phyloP scores from a whole-genome alignment of 805 yeast genomes.

The Hanseniaspora occidentalis region DNA sequence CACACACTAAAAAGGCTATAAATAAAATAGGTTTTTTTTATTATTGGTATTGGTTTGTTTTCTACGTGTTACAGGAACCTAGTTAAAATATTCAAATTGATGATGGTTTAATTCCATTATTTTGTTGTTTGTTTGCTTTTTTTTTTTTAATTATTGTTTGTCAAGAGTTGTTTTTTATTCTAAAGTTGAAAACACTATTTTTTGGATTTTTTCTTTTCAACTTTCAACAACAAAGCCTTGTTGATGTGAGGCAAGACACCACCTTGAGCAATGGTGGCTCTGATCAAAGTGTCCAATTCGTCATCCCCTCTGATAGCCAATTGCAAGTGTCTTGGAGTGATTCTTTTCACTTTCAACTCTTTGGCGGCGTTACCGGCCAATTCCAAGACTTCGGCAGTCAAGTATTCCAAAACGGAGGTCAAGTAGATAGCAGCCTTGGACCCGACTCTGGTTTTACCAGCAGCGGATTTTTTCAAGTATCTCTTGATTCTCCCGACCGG shows the following conservation, averaged over 20 bases:
- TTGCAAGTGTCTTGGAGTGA: constrained; percentile 94
- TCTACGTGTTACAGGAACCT: no score
- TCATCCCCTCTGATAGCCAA: constrained; percentile 97
- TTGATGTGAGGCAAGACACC: constrained; percentile 95
- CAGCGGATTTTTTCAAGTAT: constrained; percentile 83
- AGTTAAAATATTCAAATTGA: no score
- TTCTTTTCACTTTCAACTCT: constrained; percentile 89
- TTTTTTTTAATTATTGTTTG: neutral
- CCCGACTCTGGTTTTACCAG: constrained; percentile 76
- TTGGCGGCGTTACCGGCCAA: constrained; percentile 98
- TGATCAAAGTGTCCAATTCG: constrained; percentile 85
- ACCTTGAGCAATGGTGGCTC: constrained; percentile 95
- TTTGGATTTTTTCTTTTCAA: constrained; percentile 38
- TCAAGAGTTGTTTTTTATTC: neutral
- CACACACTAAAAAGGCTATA: no score
- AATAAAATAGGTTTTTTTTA: no score
- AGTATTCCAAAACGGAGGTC: constrained; percentile 90
- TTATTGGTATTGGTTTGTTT: no score
- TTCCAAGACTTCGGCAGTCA: constrained; percentile 94
- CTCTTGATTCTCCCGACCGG: constrained; percentile 99
- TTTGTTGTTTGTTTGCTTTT: neutral
- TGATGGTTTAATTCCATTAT: no score
- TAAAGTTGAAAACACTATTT: no score
- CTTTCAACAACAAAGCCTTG: constrained; percentile 67
- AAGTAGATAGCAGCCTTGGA: constrained; percentile 92